Conservation (phyloP, 75 land plant species). For the Adiantum capillusveneris region DNA sequence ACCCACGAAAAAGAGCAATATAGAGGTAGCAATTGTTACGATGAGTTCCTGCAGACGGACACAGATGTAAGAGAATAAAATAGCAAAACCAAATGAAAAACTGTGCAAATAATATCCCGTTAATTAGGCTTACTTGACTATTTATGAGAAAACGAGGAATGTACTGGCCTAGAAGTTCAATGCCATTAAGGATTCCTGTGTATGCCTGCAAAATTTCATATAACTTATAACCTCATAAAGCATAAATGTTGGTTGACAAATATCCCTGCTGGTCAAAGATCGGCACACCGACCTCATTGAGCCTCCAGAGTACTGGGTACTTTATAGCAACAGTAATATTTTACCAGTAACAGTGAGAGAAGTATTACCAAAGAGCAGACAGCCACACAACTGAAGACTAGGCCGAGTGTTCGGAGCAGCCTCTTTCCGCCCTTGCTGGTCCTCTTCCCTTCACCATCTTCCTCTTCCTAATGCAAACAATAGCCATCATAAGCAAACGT, state of each 20-base stretch:
- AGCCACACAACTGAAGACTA: constrained; percentile 81
- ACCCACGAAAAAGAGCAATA: too few species aligned
- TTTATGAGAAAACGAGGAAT: constrained; percentile 61
- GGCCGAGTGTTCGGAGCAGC: constrained; percentile 67
- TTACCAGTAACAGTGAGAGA: too few species aligned
- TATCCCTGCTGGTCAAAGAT: neutral
- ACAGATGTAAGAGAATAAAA: too few species aligned
- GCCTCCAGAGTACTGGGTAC: too few species aligned
- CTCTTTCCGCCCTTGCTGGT: constrained; percentile 55
- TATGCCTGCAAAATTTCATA: constrained; percentile 42
- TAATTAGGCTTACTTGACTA: constrained; percentile 21
- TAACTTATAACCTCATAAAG: neutral
- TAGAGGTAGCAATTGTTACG: too few species aligned
- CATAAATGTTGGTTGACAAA: neutral
- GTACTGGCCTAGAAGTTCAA: constrained; percentile 46
- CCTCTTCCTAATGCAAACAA: constrained; percentile 31
- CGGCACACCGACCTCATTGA: neutral
- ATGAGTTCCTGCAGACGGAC: too few species aligned
- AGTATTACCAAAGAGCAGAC: constrained; percentile 56
- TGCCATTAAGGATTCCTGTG: constrained; percentile 65
- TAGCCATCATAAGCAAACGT: neutral
- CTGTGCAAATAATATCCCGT: too few species aligned
- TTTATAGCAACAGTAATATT: too few species aligned
- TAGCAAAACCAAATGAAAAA: too few species aligned
- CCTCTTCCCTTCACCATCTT: constrained; percentile 56